Percentiles rank a stretch among this genome's conserved stretches.
Evolutionary conservation across 371 early-diverging fungal species (phyloP).

Genomic region (Circinella minor): DNA sequence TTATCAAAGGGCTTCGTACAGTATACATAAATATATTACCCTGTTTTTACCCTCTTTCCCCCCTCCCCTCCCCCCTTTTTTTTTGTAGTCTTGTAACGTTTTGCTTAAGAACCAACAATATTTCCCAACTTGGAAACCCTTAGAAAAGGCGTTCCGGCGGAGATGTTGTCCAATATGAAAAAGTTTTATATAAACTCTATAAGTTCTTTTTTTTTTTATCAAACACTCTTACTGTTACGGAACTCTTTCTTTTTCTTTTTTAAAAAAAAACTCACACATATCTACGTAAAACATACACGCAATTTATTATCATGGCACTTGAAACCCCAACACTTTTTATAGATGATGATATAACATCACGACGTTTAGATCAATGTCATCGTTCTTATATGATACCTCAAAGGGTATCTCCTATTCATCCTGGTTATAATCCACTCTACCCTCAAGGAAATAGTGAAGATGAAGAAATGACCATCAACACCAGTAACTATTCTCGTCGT

Average conservation of each 20-base stretch:
- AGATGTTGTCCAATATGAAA: neutral
- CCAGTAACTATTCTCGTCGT: no score
- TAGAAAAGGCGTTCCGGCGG: neutral
- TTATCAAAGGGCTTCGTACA: no score
- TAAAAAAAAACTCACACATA: neutral
- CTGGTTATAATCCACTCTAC: no score
- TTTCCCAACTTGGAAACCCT: neutral
- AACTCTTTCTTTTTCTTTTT: neutral
- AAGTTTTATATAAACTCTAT: neutral
- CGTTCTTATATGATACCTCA: neutral
- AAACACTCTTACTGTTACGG: neutral
- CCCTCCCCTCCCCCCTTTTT: neutral
- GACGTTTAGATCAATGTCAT: neutral
- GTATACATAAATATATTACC: no score
- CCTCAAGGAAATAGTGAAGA: neutral
- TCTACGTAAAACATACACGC: no score
- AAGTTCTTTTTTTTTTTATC: neutral
- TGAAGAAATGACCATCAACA: no score
- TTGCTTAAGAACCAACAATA: slow-evolving; percentile 8
- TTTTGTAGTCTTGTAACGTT: neutral
- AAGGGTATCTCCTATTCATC: neutral
- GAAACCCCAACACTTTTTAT: slow-evolving; percentile 4
- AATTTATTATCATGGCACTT: neutral
- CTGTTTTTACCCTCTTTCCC: neutral
- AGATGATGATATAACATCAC: slow-evolving; percentile 4